Evolutionary conservation across 106 monocot species (phyloP).

Genomic region (Allium sativum): DNA sequence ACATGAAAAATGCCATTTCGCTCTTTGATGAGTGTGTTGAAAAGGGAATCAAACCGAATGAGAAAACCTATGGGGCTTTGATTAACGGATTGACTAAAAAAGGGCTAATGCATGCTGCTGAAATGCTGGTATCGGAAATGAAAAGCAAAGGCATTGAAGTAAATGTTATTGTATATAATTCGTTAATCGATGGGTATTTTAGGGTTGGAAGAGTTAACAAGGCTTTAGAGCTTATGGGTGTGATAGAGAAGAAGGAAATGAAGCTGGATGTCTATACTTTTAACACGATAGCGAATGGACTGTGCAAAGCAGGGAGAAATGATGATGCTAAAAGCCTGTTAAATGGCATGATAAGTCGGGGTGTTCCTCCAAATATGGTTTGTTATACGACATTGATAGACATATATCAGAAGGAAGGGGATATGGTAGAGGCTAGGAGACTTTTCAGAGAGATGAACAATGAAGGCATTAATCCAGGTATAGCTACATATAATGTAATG

Average conservation of each 20-base stretch:
- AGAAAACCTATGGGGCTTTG: constrained; percentile 56
- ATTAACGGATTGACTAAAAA: constrained; percentile 69
- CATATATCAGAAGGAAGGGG: constrained; percentile 69
- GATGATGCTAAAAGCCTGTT: constrained; percentile 50
- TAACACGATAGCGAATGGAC: constrained; percentile 56
- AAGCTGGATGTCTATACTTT: constrained; percentile 60
- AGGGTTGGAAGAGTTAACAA: constrained; percentile 54
- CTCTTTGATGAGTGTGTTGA: constrained; percentile 66
- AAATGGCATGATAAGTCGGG: constrained; percentile 47
- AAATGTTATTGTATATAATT: constrained; percentile 64
- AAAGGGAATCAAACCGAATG: constrained; percentile 52
- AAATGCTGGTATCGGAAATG: constrained; percentile 62
- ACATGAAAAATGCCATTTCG: constrained; percentile 45
- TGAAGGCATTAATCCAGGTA: constrained; percentile 32
- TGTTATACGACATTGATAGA: constrained; percentile 66
- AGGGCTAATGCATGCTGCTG: constrained; percentile 59
- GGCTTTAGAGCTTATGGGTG: constrained; percentile 35
- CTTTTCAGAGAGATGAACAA: constrained; percentile 49
- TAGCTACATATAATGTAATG: constrained; percentile 61
- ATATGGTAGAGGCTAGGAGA: constrained; percentile 48
- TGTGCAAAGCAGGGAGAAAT: constrained; percentile 26
- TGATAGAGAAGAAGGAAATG: constrained; percentile 65
- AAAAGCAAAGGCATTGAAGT: constrained; percentile 51
- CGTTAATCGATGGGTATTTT: constrained; percentile 73
- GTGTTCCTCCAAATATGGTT: constrained; percentile 49